Base-by-base conservation (phyloP, 805 yeast genomes). In the Candida dajiaensis region DNA sequence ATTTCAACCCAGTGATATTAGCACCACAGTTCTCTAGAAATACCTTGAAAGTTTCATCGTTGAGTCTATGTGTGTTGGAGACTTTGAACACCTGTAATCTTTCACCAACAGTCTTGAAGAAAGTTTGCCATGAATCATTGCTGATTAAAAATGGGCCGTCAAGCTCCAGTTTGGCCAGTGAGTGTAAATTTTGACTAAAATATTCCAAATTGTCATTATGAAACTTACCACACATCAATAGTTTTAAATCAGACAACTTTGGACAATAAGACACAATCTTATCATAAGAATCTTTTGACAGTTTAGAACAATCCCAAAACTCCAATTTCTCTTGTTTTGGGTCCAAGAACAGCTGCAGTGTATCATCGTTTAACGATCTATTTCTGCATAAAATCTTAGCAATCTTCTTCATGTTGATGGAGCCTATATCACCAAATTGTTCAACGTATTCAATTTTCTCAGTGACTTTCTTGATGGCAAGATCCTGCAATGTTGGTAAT, bases 201-300 rank as follows among this genome's bases (percentile, higher is more conserved):
- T 88, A 85, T 16, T 70, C 60, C 48, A 94, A 62, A 47, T 85
- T 83, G 51, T 83, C 89, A 60, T 86, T 86, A 55, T 85, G 89
- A 37, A 94, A 67, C 55, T 86, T 90, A 5, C 99, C 99, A 70
- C 98, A 92, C 97, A 90, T 92, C 48, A 81, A 80, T 40, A 94
- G 68, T 0, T 83, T 83, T 39, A 94, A 62, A 1, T 71, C 63
- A 52, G 77, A 81, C 4, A 94, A 50, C 23, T 82, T 72, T 0
- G 97, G 96, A 54, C 96, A 87, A 61, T 69, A 84, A 0, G 95
- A 72, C 0, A 90, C 89, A 35, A 94, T 78, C 52, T 80, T 73
- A 55, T 77, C 76, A 50, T 83, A 74, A 0, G 94, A 77, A 50
- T 77, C 83, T 37, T 75, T 73, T 21, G 80, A 77, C 16, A 94